A percentile compares a stretch with the other conserved stretches of the same genome.
Evolutionary conservation across 495 filamentous ascomycete species (phyloP).

Genomic region (Xylaria cubensis): DNA sequence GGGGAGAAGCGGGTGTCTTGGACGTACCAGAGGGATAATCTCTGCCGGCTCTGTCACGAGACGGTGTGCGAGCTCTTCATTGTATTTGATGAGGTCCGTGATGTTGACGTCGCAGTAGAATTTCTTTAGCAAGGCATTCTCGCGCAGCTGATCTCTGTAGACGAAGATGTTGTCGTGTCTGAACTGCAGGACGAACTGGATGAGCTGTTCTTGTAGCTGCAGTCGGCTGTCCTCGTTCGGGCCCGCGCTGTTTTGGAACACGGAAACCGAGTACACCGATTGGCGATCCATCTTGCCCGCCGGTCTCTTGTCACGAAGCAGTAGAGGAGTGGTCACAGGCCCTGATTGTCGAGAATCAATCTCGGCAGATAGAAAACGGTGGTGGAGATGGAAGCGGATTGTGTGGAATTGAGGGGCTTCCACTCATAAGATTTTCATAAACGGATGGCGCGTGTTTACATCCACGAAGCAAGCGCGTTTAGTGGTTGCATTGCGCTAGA

Average conservation of each 20-base stretch:
- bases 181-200: conserved; percentile 93
- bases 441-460: not conserved
- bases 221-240: conserved; percentile 60
- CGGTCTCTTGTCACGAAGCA: not conserved
- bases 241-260: conserved; percentile 70
- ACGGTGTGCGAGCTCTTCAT: conserved; percentile 93
- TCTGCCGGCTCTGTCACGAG: conserved; percentile 90
- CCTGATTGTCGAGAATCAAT: not conserved
- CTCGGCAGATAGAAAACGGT: not conserved
- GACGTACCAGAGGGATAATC: conserved; percentile 84
- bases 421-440: conserved; percentile 27
- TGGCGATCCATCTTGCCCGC: conserved; percentile 77
- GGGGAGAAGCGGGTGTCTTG: not conserved
- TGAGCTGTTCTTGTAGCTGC: conserved; percentile 66
- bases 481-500: conserved; percentile 35
- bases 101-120: conserved; percentile 98
- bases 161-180: conserved; percentile 95
- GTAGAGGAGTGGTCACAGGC: not conserved
- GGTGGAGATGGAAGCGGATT: not conserved
- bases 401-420: conserved; percentile 25
- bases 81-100: conserved; percentile 93
- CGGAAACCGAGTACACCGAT: conserved; percentile 81
- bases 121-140: conserved; percentile 93
- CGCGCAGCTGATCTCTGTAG: conserved; percentile 95
- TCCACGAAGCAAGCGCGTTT: conserved; percentile 33